Base-by-base conservation (phyloP, 1,139 yeast genomes). In the Yamadazyma siamensis region DNA sequence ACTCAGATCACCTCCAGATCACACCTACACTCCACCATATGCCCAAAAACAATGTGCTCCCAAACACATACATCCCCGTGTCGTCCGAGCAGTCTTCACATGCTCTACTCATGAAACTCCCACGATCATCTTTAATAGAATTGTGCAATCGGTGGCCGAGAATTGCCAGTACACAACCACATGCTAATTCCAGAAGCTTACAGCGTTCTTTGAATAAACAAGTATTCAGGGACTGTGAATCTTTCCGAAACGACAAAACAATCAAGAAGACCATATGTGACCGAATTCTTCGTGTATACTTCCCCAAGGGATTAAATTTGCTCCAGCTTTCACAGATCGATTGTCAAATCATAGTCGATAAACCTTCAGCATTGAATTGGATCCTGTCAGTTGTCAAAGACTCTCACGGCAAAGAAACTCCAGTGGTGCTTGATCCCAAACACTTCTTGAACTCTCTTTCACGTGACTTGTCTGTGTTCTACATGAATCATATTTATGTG, bases 321-420 rank as follows among this genome's bases (percentile, higher is more conserved):
- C 62, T 77, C 13, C 95, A 85, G 48, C 51, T 79, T 27, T 82
- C 94, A 0, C 89, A 83, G 41, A 57, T 83, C 6, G 94, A 85
- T 44, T 74, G 83, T 35, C 83, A 78, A 43, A 49, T 71, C 26
- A 60, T 83, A 23, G 71, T 81, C 4, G 81, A 79, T 43, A 66
- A 70, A 28, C 80, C 85, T 0, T 56, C 59, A 25, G 40, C 63
- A 1, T 71, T 62, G 42, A 54, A 54, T 15, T 84, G 94, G 89
- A 59, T 69, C 3, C 71, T 72, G 28, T 75, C 85, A 3, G 71
- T 77, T 0, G 73, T 79, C 0, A 54, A 59, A 36, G 70, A 74
- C 39, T 49, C 65, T 3, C 38, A 49, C 11, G 63, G 55, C 2
- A 44, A 54, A 11, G 64, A 59, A 28, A 56, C 53, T 6, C 54